A percentile compares a stretch with the other conserved stretches of the same genome.
These are phyloP conservation scores for Hypholoma fasciculare DNA, from an alignment of 768 basidiomycete species.

Conservation along the genomic window DNA sequence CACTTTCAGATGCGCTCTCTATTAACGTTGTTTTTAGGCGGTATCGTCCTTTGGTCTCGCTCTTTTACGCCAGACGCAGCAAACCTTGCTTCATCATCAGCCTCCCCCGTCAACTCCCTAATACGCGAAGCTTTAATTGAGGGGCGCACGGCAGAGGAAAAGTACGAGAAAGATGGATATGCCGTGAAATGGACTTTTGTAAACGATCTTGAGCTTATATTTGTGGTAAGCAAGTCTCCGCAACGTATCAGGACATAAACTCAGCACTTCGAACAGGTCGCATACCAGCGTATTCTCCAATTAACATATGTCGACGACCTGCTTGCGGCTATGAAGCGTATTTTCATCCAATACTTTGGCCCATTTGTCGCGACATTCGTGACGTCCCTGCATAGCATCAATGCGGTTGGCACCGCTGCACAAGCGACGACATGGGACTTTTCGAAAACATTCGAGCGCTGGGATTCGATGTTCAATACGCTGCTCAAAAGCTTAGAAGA, in stretches of 20 bases:
- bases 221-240: conserved; percentile 67
- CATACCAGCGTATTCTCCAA: conserved; percentile 95
- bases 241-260: neutral
- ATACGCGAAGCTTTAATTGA: conserved; percentile 92
- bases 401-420: conserved; percentile 41
- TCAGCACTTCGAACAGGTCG: conserved; percentile 55
- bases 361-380: conserved; percentile 84
- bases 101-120: conserved; percentile 86
- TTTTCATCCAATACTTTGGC: conserved; percentile 87
- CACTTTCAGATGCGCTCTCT: too few species aligned
- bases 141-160: conserved; percentile 77
- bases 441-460: conserved; percentile 66
- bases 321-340: conserved; percentile 71
- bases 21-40: conserved; percentile 52
- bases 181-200: conserved; percentile 93
- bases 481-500: conserved; percentile 73
- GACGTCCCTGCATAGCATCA: conserved; percentile 73
- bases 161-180: conserved; percentile 93
- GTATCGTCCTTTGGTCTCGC: conserved; percentile 91
- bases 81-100: conserved; percentile 63
- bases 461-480: conserved; percentile 82
- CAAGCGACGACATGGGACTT: conserved; percentile 65
- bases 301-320: conserved; percentile 93
- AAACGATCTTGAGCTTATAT: conserved; percentile 95
- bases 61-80: conserved; percentile 91